Base-by-base conservation (phyloP, 768 basidiomycete genomes). In the Strobilomyces confusus region DNA sequence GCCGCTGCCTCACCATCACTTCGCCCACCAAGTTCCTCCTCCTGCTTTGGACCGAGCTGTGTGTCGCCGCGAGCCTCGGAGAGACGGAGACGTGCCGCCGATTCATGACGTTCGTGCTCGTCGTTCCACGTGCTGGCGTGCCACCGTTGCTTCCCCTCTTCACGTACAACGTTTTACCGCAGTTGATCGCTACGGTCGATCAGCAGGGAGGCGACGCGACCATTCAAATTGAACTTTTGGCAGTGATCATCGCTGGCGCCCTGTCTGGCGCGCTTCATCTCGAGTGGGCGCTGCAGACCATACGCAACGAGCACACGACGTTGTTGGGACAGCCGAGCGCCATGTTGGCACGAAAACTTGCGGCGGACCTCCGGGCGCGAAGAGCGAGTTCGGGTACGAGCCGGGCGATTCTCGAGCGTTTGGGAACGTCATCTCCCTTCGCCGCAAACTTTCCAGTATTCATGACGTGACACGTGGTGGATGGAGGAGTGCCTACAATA, bases 71-170 rank as follows among this genome's bases (percentile, higher is more conserved):
- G 19, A 78, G 71, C 56, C 72, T 80, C 9, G 81, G 83, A 30
- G 82, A 84, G 54, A 73, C 80, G 40, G 87, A 89, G 54, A 76
- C 75, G 17, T 81, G 81, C 64, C 76, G 82, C 49, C 78, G 87
- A 38, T 70, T 91, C 25, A 80, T 82, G 44, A 86, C 85, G 1
- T 88, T 84, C 65, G 77, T 83, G 36, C 75, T 92, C 36, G 79
- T 83, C 26, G 80, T 75, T 56, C 87, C 88, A 38, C 81, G 80
- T 22, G 65, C 78, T 9, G 69, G 68, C 11, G 68, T 70, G 5
- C 83, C 84, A 1, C 87, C 88, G 2, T 75, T 92, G 7, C 73
- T 92, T 20, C 88, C 88, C 0, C 77, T 88, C 26, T 92, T 91
- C 66, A 63, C 89, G 56, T 81, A 87, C 64, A 72, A 80, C 52